Evolutionary conservation across 805 yeast species (phyloP), one percentile per base, ranked within the genome.

Genomic region (Saturnispora sekii): DNA sequence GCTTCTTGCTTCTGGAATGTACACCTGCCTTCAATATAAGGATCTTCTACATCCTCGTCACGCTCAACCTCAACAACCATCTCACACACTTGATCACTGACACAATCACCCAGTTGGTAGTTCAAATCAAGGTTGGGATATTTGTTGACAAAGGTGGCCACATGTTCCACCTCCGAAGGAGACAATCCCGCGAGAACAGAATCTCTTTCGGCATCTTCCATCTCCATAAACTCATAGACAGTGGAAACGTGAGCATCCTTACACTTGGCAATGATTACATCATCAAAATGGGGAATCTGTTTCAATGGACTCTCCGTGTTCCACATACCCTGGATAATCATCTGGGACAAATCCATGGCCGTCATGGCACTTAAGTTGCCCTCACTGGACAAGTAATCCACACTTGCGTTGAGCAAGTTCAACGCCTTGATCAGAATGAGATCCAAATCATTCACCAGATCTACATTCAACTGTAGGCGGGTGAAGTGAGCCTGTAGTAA

Each of bases 321-420:
- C 95, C 96, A 87, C 21, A 84, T 67, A 1, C 84, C 94, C 60
- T 90, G 97, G 1, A 82, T 76, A 6, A 86, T 63, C 94, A 87
- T 84, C 58, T 93, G 98, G 1, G 84, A 73, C 42, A 88, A 58
- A 58, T 93, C 97, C 84, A 93, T 84, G 0, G 86, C 90, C 38
- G 74, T 71, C 51, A 86, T 70, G 0, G 95, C 88, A 59, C 79
- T 83, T 55, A 89, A 63, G 51, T 73, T 68, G 0, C 97, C 96
- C 48, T 87, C 87, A 51, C 86, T 76, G 0, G 95, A 79, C 33
- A 88, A 64, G 1, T 81, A 64, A 59, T 93, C 97, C 15, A 85
- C 79, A 39, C 78, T 65, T 0, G 90, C 85, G 52, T 79, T 71
- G 7, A 85, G 62, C 16, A 88, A 55, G 3, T 66, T 68, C 39